Percentiles rank a stretch among this genome's conserved stretches.
Conservation (phyloP, 2,329 filamentous ascomycete genomes). For the Colletotrichum sp. region DNA sequence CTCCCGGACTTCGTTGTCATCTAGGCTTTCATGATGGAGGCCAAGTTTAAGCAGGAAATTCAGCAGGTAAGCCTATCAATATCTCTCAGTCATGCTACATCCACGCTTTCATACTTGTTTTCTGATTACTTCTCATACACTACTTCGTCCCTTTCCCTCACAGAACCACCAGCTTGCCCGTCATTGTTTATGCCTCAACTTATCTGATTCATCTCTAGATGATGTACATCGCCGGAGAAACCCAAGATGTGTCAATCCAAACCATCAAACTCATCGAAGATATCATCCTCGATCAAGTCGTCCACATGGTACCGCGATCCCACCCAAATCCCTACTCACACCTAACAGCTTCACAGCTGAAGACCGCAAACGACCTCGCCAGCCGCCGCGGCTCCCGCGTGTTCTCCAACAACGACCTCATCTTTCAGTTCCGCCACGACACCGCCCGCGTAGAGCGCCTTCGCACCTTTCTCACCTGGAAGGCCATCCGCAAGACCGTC, state of each 20-base stretch:
- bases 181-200: rapidly evolving
- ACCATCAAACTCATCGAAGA: constrained; percentile 24
- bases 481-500: constrained; percentile 24
- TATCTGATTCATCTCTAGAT: neutral
- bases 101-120: neutral
- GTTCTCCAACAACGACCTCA: constrained; percentile 26
- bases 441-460: constrained; percentile 23
- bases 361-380: constrained; percentile 22
- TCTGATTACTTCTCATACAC: neutral
- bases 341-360: constrained; percentile 11
- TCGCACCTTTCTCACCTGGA: constrained; percentile 26
- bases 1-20: neutral
- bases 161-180: neutral
- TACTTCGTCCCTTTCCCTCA: neutral
- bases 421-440: constrained; percentile 28
- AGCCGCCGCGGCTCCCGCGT: constrained; percentile 22
- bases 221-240: constrained; percentile 28
- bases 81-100: neutral
- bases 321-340: too few species aligned
- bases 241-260: constrained; percentile 12
- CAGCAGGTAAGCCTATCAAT: neutral
- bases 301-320: constrained; percentile 17
- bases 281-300: constrained; percentile 22
- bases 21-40: neutral
- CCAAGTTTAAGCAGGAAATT: constrained; percentile 14